These are phyloP conservation scores for Syzygium aromaticum DNA, from an alignment of 345 rosid genomes.

Conservation along the genomic window DNA sequence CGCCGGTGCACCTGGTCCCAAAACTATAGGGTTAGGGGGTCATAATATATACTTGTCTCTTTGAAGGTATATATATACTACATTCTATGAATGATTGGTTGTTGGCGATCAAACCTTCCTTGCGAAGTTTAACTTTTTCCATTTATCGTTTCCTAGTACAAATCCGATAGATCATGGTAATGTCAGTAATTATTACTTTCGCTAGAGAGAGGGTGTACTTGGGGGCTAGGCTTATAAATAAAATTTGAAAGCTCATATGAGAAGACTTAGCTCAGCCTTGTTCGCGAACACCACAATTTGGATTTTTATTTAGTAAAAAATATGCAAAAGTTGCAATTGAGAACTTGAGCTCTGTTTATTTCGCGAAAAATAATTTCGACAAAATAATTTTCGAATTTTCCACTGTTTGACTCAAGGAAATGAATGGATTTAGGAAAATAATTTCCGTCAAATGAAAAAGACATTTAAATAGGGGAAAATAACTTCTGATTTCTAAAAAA, in stretches of 20 bases:
- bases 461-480: not conserved
- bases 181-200: not conserved
- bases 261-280: not conserved
- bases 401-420: too few relatives aligned
- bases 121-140: not conserved
- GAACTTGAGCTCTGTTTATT: not conserved
- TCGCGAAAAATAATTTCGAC: too few relatives aligned
- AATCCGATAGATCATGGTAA: not conserved
- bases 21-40: not conserved
- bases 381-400: too few relatives aligned
- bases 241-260: not conserved
- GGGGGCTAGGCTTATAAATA: not conserved
- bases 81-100: not conserved
- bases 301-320: not conserved
- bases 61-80: not conserved
- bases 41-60: not conserved
- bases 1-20: not conserved
- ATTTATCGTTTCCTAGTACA: not conserved
- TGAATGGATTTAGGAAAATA: too few relatives aligned
- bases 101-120: not conserved
- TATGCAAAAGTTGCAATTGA: not conserved
- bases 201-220: not conserved
- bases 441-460: too few relatives aligned
- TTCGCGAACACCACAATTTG: not conserved
- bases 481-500: too few relatives aligned